Percentiles rank a stretch among this genome's conserved stretches.
phyloP scores from a whole-genome alignment of 768 basidiomycete species.

The Suillus fuscotomentosus region DNA sequence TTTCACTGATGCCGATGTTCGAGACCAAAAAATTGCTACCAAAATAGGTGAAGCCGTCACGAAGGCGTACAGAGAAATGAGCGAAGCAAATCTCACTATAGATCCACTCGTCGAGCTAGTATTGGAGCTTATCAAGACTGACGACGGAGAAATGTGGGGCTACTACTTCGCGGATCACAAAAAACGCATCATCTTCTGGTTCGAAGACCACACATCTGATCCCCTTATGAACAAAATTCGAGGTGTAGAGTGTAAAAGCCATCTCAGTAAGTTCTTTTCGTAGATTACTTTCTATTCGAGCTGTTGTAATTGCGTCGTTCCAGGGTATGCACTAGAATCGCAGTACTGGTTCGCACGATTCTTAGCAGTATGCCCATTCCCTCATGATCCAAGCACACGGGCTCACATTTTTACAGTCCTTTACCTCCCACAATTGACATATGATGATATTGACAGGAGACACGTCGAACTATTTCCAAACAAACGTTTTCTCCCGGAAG shows the following conservation, averaged over 20 bases:
- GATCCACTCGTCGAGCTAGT: not conserved
- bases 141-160: not conserved
- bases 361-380: not conserved
- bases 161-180: not conserved
- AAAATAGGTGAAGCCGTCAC: not conserved
- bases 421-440: not conserved
- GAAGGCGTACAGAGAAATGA: not conserved
- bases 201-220: not conserved
- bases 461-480: constrained; percentile 10
- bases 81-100: fast-evolving
- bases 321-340: not conserved
- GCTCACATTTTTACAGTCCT: not conserved
- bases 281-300: not conserved
- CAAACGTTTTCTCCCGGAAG: constrained; percentile 18
- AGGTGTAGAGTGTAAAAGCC: not conserved
- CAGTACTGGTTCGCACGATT: not conserved
- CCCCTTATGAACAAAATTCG: not conserved
- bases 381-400: not conserved
- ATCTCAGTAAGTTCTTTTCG: not conserved
- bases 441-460: not conserved
- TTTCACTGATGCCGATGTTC: not conserved
- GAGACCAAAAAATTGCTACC: not conserved
- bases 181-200: not conserved
- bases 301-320: not conserved
- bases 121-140: not conserved